A percentile compares a stretch with the other conserved stretches of the same genome.
phyloP scores from a whole-genome alignment of 2,329 filamentous ascomycete species.

The Xylaria sp. region DNA sequence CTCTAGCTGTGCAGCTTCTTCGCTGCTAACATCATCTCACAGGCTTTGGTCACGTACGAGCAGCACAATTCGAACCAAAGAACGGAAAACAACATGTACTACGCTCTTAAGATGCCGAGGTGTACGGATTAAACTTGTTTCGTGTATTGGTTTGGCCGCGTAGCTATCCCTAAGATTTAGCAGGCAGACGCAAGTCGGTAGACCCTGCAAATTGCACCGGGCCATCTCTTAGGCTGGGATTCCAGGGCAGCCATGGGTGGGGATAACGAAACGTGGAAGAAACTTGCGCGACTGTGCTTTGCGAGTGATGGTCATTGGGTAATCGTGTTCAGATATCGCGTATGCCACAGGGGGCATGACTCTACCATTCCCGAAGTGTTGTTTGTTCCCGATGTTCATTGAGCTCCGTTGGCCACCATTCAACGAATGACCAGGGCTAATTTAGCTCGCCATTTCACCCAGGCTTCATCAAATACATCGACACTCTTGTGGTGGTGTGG shows the following conservation, averaged over 20 bases:
- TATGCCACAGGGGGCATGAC: neutral
- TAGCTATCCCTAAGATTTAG: neutral
- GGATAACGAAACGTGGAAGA: neutral
- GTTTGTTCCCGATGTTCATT: neutral
- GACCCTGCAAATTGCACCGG: too few species aligned
- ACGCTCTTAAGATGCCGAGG: too few species aligned
- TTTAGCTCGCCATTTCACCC: constrained; percentile 9
- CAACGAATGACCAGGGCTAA: constrained; percentile 7
- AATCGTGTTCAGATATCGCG: neutral
- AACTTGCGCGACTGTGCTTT: neutral
- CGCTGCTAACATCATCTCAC: too few species aligned
- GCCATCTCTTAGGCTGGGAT: neutral
- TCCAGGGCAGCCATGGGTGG: neutral
- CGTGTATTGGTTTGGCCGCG: too few species aligned
- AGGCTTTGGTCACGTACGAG: too few species aligned
- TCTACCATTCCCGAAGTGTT: constrained; percentile 4
- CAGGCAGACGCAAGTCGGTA: too few species aligned
- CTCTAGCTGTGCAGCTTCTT: too few species aligned
- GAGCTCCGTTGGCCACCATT: constrained; percentile 1
- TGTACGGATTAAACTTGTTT: too few species aligned
- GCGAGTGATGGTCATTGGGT: neutral
- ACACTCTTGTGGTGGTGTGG: constrained; percentile 22
- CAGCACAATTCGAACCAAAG: too few species aligned
- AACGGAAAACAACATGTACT: too few species aligned
- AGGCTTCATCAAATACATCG: constrained; percentile 15